Conservation (phyloP, 306 rosid genomes). For the Trichosanthes cucumerina region DNA sequence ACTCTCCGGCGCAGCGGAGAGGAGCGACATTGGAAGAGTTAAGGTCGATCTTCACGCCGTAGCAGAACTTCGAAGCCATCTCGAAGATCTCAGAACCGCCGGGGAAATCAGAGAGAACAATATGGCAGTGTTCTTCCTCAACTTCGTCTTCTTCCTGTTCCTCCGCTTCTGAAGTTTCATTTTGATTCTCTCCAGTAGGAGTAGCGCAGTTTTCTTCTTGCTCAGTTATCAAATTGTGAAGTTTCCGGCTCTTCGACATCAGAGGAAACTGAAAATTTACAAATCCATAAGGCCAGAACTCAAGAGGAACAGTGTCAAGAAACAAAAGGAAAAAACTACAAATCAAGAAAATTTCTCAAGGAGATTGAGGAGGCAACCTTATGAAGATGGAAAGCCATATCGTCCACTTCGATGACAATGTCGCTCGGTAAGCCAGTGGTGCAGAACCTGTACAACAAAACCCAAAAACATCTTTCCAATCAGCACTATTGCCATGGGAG, state of each 20-base stretch:
- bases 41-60: constrained; percentile 79
- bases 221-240: constrained; percentile 52
- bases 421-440: constrained; percentile 95
- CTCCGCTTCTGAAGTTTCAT: not conserved
- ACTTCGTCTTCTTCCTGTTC: constrained; percentile 45
- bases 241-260: constrained; percentile 74
- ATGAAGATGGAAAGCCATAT: constrained; percentile 91
- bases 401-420: constrained; percentile 76
- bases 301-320: constrained; percentile 6
- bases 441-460: constrained; percentile 56
- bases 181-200: constrained; percentile 11
- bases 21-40: constrained; percentile 65
- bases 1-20: constrained; percentile 94
- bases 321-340: not conserved
- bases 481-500: not conserved
- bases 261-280: constrained; percentile 68
- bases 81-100: constrained; percentile 84
- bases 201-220: constrained; percentile 46
- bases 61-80: constrained; percentile 85
- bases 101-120: constrained; percentile 56
- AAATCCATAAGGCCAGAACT: not conserved
- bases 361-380: constrained; percentile 48
- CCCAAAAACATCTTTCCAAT: not conserved
- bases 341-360: not conserved
- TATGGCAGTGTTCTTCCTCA: constrained; percentile 59